phyloP scores from a whole-genome alignment of 2,329 filamentous ascomycete species.

The Dendryphion nanum region DNA sequence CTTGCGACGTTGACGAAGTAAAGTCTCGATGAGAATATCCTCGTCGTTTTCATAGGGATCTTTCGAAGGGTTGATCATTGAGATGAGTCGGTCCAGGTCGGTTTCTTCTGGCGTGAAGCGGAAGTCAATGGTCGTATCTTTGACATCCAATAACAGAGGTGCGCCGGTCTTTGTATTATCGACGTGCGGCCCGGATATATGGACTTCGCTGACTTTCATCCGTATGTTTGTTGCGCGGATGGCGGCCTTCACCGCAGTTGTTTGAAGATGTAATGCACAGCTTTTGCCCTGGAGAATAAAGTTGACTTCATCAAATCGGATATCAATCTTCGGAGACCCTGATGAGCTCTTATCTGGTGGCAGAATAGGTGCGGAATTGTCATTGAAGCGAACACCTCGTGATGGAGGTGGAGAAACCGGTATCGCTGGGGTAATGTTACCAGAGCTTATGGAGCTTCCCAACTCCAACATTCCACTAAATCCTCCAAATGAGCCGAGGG shows the following conservation, averaged over 20 bases:
- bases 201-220: slow-evolving; percentile 72
- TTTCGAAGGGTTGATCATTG: slow-evolving; percentile 86
- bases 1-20: slow-evolving; percentile 81
- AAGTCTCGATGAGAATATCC: slow-evolving; percentile 90
- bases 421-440: slow-evolving; percentile 50
- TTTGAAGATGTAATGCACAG: slow-evolving; percentile 71
- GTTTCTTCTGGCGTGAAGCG: slow-evolving; percentile 69
- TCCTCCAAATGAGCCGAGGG: slow-evolving; percentile 84
- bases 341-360: not conserved
- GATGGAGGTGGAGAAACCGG: slow-evolving; percentile 30
- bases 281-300: slow-evolving; percentile 75
- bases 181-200: slow-evolving; percentile 68
- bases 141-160: slow-evolving; percentile 62
- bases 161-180: slow-evolving; percentile 55
- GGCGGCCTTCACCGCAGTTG: slow-evolving; percentile 78
- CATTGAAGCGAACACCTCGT: slow-evolving; percentile 59
- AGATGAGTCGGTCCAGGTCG: slow-evolving; percentile 79
- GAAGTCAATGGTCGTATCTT: slow-evolving; percentile 68
- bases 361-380: slow-evolving; percentile 17
- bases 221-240: slow-evolving; percentile 71
- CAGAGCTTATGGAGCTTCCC: slow-evolving; percentile 78
- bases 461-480: slow-evolving; percentile 88
- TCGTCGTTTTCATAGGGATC: slow-evolving; percentile 86
- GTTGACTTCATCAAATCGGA: slow-evolving; percentile 73
- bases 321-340: slow-evolving; percentile 63